These are phyloP conservation scores for Fusarium ambrosium DNA, from an alignment of 2,329 filamentous ascomycete species.

Conservation along the genomic window DNA sequence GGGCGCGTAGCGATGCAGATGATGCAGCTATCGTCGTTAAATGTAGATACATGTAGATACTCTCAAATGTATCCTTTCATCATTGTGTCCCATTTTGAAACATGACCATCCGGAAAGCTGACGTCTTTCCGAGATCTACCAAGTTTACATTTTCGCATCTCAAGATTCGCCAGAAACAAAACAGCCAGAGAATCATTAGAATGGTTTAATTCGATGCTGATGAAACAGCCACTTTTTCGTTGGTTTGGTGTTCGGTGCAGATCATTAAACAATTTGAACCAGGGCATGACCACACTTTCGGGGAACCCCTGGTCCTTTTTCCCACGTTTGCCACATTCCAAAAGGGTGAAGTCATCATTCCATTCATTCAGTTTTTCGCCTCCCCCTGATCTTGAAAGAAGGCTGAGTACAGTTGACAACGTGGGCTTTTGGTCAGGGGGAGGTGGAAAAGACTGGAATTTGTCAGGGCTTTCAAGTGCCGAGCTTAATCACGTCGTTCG, in stretches of 20 bases:
- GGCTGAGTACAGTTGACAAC: background rate
- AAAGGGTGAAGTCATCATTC: slow-evolving; percentile 36
- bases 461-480: background rate
- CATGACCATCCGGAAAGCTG: slow-evolving; percentile 27
- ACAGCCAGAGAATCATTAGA: background rate
- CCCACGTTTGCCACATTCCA: slow-evolving; percentile 43
- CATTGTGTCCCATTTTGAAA: slow-evolving; percentile 27
- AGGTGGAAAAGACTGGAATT: background rate
- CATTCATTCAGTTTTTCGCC: slow-evolving; percentile 31
- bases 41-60: slow-evolving; percentile 7
- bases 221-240: slow-evolving; percentile 25
- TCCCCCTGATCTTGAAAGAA: slow-evolving; percentile 26
- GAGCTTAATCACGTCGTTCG: background rate
- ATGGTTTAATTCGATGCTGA: background rate
- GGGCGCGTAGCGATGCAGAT: background rate
- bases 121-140: slow-evolving; percentile 22
- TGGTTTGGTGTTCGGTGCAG: background rate
- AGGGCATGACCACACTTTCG: background rate
- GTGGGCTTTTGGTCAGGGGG: background rate
- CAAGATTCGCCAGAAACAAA: slow-evolving; percentile 12
- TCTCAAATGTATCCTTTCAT: slow-evolving; percentile 13
- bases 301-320: background rate
- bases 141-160: background rate
- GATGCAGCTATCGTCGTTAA: background rate
- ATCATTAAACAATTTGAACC: slow-evolving; percentile 4